phyloP scores from a whole-genome alignment of 805 yeast species.

The Komagataella ulmi region DNA sequence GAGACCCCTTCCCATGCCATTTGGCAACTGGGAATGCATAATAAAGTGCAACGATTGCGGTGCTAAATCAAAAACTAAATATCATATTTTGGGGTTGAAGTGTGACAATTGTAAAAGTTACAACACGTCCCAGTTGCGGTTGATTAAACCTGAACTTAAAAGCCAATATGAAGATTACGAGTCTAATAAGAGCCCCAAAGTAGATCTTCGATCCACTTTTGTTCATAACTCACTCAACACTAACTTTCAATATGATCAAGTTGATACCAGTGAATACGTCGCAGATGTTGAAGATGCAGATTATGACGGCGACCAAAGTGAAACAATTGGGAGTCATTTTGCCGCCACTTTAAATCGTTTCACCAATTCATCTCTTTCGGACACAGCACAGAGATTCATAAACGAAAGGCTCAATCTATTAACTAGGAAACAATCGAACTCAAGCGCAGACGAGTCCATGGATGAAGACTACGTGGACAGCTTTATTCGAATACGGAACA shows the following conservation, averaged over 20 bases:
- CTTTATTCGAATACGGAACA: constrained; percentile 18
- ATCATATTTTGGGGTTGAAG: constrained; percentile 77
- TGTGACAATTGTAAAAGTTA: constrained; percentile 83
- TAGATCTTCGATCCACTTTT: background rate
- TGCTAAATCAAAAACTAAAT: constrained; percentile 61
- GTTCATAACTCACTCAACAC: constrained; percentile 16
- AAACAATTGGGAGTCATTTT: background rate
- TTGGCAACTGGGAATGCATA: constrained; percentile 61
- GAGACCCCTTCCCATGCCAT: constrained; percentile 73
- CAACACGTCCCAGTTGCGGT: constrained; percentile 63
- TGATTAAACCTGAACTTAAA: constrained; percentile 54
- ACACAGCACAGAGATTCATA: constrained; percentile 7
- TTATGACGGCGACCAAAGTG: background rate
- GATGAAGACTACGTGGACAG: constrained; percentile 16
- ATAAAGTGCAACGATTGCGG: constrained; percentile 80
- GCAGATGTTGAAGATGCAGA: constrained; percentile 2
- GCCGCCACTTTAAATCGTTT: background rate
- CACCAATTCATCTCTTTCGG: constrained; percentile 2
- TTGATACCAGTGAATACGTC: background rate
- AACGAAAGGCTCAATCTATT: background rate
- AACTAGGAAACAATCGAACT: background rate
- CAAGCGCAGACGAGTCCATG: constrained; percentile 6
- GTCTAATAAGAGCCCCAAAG: background rate
- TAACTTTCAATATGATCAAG: constrained; percentile 18
- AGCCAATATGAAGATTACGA: constrained; percentile 9